Evolutionary conservation across 164 flowering plant species (phyloP).

Genomic region (Vitis vinifera): ASM3070453v1 NC_081822.1:31266001-31266500

Average conservation of each 20-base stretch:
- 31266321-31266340: slow-evolving; percentile 21
- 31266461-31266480: background rate
- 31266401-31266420: slow-evolving; percentile 27
- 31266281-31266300: slow-evolving; percentile 25
- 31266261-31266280: slow-evolving; percentile 25
- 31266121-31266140: too few relatives aligned
- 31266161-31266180: too few relatives aligned
- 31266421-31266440: slow-evolving; percentile 30
- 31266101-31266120: too few relatives aligned
- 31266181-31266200: too few relatives aligned
- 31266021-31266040: too few relatives aligned
- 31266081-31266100: too few relatives aligned
- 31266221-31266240: slow-evolving; percentile 18
- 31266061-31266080: too few relatives aligned
- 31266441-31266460: slow-evolving; percentile 33
- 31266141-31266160: too few relatives aligned
- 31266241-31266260: slow-evolving; percentile 31
- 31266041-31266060: too few relatives aligned
- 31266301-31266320: slow-evolving; percentile 21
- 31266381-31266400: slow-evolving; percentile 18
- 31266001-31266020: too few relatives aligned
- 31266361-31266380: slow-evolving; percentile 18
- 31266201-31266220: too few relatives aligned
- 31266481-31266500: too few relatives aligned
- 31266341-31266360: slow-evolving; percentile 22